Conservation (phyloP, 1,284 basidiomycete genomes). For the Cronartium ribicola region DNA sequence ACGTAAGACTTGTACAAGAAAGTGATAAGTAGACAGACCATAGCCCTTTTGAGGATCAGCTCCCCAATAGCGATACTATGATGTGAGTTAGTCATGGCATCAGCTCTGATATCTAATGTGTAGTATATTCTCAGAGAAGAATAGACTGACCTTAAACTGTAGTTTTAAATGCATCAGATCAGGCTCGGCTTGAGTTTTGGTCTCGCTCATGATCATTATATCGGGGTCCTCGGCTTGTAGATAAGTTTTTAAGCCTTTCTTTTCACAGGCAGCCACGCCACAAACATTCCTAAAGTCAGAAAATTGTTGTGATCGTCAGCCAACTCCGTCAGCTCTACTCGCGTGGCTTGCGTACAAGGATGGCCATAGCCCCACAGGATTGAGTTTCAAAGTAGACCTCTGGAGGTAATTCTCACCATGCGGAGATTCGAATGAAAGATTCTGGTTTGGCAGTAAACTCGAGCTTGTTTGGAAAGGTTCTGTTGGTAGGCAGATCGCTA, state of each 20-base stretch:
- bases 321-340: no score
- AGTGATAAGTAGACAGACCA: constrained; percentile 12
- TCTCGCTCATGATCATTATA: constrained; percentile 38
- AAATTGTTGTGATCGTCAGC: no score
- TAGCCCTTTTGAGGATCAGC: constrained; percentile 33
- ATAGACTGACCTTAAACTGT: constrained; percentile 8
- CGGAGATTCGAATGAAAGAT: constrained; percentile 7
- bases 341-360: no score
- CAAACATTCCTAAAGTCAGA: constrained; percentile 32
- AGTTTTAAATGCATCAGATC: constrained; percentile 33
- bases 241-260: constrained; percentile 37
- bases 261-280: constrained; percentile 28
- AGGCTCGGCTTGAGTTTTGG: constrained; percentile 30
- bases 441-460: constrained; percentile 13
- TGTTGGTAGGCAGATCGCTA: constrained; percentile 22
- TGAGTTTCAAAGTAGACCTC: not conserved
- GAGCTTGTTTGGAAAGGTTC: constrained; percentile 13
- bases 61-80: constrained; percentile 36
- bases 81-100: constrained; percentile 1
- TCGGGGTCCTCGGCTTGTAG: constrained; percentile 35
- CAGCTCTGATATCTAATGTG: not conserved
- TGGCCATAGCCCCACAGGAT: not conserved
- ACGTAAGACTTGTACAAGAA: not conserved
- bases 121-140: not conserved
- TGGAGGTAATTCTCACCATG: constrained; percentile 8